These are phyloP conservation scores for Claviceps sp. DNA, from an alignment of 2,329 filamentous ascomycete species.

Conservation along the genomic window DNA sequence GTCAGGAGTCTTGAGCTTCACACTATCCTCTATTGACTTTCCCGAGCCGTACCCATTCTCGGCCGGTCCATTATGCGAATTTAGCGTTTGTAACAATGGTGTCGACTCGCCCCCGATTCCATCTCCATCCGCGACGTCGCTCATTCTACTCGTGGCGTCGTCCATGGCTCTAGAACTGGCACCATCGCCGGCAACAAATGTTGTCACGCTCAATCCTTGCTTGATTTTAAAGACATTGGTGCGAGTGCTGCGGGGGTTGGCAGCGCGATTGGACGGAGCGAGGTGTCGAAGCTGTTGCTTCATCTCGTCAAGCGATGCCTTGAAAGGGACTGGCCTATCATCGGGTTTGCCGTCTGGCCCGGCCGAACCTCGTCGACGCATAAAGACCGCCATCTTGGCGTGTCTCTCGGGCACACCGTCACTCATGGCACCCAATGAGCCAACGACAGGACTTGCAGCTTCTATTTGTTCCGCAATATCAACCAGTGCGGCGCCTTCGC, in stretches of 20 bases:
- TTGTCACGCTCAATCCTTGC: conserved; percentile 19
- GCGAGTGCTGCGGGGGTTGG: conserved; percentile 46
- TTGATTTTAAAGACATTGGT: conserved; percentile 57
- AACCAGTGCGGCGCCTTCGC: conserved; percentile 18
- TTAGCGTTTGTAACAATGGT: conserved; percentile 6
- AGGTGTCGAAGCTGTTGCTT: conserved; percentile 47
- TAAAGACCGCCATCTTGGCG: conserved; percentile 41
- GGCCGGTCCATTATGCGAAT: conserved; percentile 4
- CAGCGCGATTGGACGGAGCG: conserved; percentile 53
- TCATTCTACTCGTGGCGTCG: not conserved
- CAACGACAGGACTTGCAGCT: conserved; percentile 16
- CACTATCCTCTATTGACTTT: conserved; percentile 5
- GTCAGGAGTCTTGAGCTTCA: not conserved
- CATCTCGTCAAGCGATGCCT: conserved; percentile 49
- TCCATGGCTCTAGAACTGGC: conserved; percentile 4
- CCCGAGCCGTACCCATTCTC: conserved; percentile 7
- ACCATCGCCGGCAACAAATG: conserved; percentile 4
- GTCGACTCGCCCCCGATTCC: conserved; percentile 8
- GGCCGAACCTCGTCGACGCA: conserved; percentile 44
- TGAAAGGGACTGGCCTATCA: conserved; percentile 36
- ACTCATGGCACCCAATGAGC: conserved; percentile 23
- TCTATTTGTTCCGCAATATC: conserved; percentile 31
- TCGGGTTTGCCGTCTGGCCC: conserved; percentile 38
- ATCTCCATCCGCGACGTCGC: not conserved
- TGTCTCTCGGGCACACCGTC: conserved; percentile 30